Conservation (phyloP, 2,329 filamentous ascomycete species). For the Anisogramma anomala region DNA sequence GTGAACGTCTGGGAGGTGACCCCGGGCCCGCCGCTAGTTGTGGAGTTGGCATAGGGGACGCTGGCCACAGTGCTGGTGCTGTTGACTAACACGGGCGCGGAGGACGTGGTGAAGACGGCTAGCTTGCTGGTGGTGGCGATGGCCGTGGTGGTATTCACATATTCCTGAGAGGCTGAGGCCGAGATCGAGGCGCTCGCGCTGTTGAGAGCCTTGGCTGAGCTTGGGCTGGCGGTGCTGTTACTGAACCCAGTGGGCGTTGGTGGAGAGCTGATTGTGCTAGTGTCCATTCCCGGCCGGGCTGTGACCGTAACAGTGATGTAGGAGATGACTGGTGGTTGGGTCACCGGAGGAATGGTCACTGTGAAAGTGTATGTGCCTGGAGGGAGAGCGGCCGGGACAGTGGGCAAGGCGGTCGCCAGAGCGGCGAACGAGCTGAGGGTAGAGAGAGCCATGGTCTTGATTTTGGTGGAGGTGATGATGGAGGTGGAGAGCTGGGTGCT, state of each 20-base stretch:
- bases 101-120: background rate
- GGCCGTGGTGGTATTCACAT: no score
- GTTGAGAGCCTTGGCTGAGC: no score
- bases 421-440: background rate
- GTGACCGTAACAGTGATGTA: background rate
- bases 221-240: no score
- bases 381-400: background rate
- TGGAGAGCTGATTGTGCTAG: no score
- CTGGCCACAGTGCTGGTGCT: background rate
- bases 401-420: background rate
- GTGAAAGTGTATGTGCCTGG: background rate
- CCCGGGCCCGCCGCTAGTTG: background rate
- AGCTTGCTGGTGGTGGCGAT: no score
- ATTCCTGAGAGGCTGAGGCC: no score
- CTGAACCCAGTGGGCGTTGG: no score
- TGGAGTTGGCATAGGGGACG: background rate
- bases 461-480: background rate
- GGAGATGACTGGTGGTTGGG: background rate
- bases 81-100: background rate
- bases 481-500: background rate
- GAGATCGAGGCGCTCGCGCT: no score
- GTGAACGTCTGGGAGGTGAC: background rate
- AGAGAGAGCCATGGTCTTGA: background rate
- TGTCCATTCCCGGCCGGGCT: background rate
- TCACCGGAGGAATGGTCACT: background rate